Conservation (phyloP, 2,329 filamentous ascomycete species). For the Pseudopithomyces maydicus region DNA sequence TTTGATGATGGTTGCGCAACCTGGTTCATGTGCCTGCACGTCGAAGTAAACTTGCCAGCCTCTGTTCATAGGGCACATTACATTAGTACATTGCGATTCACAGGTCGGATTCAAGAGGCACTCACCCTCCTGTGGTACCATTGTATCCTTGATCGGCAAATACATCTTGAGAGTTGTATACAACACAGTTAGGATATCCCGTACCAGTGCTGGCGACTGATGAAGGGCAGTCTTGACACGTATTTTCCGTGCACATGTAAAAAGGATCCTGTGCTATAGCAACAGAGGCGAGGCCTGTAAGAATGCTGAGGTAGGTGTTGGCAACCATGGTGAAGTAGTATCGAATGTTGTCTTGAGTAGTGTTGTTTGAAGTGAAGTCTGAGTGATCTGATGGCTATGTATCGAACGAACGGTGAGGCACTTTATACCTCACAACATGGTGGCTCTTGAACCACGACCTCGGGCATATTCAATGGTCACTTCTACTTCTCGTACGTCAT, state of each 20-base stretch:
- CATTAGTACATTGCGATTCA: background rate
- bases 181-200: background rate
- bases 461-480: too few relatives aligned
- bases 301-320: background rate
- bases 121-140: background rate
- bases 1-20: background rate
- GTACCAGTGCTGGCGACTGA: background rate
- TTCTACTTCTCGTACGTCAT: too few relatives aligned
- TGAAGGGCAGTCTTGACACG: background rate
- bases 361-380: background rate
- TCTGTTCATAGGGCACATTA: background rate
- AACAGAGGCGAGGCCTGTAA: background rate
- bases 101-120: background rate
- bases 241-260: background rate
- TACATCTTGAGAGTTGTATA: background rate
- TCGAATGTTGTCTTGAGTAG: background rate
- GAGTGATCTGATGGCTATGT: background rate
- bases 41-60: background rate
- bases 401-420: background rate
- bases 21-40: background rate
- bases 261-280: background rate
- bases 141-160: background rate
- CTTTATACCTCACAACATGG: background rate
- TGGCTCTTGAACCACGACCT: too few relatives aligned
- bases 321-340: background rate